phyloP scores from a whole-genome alignment of 2,329 filamentous ascomycete genomes.

The Metarhizium rileyi region DNA sequence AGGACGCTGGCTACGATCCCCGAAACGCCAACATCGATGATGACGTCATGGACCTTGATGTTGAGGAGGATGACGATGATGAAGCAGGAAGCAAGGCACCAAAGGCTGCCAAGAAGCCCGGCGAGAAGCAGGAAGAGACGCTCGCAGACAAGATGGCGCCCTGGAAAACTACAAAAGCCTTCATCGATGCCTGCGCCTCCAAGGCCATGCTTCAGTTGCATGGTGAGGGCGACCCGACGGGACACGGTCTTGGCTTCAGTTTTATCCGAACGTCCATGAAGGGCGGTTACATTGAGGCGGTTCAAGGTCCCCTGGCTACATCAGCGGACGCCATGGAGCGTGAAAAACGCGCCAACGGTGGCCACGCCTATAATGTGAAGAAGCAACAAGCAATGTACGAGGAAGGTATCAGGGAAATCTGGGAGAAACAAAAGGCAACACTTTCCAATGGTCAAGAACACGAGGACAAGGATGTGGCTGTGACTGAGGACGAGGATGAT shows the following conservation, averaged over 20 bases:
- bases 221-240: constrained; percentile 89
- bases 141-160: constrained; percentile 85
- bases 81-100: constrained; percentile 30
- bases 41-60: constrained; percentile 55
- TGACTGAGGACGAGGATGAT: constrained; percentile 53
- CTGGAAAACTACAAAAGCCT: constrained; percentile 95
- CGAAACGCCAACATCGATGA: constrained; percentile 53
- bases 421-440: constrained; percentile 76
- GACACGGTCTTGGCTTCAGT: constrained; percentile 86
- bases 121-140: constrained; percentile 52
- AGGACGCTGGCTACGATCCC: constrained; percentile 78
- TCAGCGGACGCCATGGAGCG: constrained; percentile 80
- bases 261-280: constrained; percentile 99
- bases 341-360: constrained; percentile 79
- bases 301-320: constrained; percentile 55
- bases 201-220: constrained; percentile 97
- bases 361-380: constrained; percentile 96
- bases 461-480: constrained; percentile 49
- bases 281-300: constrained; percentile 80
- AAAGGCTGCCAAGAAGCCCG: constrained; percentile 32
- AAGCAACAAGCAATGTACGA: constrained; percentile 89
- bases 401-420: constrained; percentile 82
- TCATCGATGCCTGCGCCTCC: constrained; percentile 82
- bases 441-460: constrained; percentile 64
- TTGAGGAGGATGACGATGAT: constrained; percentile 39